These are phyloP conservation scores for Climacium dendroides DNA, from an alignment of 225 moss, liverwort and hornwort species.

Conservation along the genomic window DNA sequence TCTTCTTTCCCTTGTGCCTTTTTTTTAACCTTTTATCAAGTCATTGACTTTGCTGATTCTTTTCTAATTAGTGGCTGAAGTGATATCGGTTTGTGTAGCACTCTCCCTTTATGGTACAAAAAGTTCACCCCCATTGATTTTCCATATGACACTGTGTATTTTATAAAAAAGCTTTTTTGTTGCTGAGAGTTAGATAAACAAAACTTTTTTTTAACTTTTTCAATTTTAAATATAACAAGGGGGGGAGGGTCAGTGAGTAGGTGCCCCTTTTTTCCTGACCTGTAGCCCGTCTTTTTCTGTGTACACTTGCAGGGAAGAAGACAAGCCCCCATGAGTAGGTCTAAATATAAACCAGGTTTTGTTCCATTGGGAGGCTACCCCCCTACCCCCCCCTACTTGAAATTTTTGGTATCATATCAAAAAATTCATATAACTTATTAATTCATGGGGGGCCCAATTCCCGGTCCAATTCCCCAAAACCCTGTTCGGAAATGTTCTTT, in stretches of 20 bases:
- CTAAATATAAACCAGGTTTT: neutral
- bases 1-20: neutral
- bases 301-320: neutral
- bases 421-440: neutral
- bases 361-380: neutral
- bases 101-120: neutral
- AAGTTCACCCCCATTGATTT: neutral
- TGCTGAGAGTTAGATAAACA: neutral
- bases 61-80: neutral
- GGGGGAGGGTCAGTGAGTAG: neutral
- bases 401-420: neutral
- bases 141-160: neutral
- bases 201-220: neutral
- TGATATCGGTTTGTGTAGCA: neutral
- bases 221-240: neutral
- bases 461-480: neutral
- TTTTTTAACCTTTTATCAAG: neutral
- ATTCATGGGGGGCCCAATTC: neutral
- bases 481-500: neutral
- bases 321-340: neutral
- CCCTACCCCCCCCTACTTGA: neutral
- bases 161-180: too few relatives aligned
- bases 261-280: neutral
- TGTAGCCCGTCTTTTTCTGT: neutral
- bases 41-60: neutral